Percentiles rank a stretch among this genome's conserved stretches.
Evolutionary conservation across 2,329 filamentous ascomycete genomes (phyloP).

Genomic region (Fusarium nematophilum): DNA sequence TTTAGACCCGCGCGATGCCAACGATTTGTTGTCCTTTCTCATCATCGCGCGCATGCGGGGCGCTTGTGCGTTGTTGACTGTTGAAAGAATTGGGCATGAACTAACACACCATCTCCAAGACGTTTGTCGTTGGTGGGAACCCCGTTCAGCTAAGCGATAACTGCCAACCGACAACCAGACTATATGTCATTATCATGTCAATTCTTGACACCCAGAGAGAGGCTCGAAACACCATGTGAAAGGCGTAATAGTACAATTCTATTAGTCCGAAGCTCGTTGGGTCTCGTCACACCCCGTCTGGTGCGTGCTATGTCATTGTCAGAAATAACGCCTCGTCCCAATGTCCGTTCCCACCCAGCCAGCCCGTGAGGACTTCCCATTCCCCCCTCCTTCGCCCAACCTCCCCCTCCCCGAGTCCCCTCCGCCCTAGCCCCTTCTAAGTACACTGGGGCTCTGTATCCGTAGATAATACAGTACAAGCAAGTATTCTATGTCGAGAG

Average conservation of each 20-base stretch:
- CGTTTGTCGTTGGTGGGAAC: constrained; percentile 2
- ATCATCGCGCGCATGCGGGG: constrained; percentile 13
- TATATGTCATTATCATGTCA: constrained; percentile 8
- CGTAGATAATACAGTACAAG: constrained; percentile 37
- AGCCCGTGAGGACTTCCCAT: constrained; percentile 40
- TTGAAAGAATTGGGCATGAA: constrained; percentile 37
- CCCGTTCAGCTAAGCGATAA: no score
- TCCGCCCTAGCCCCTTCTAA: constrained; percentile 27
- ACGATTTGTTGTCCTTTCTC: constrained; percentile 37
- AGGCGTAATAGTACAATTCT: constrained; percentile 23
- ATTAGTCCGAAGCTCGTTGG: constrained; percentile 25
- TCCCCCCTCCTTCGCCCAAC: constrained; percentile 24
- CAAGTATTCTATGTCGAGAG: constrained; percentile 37
- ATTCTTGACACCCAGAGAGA: not conserved
- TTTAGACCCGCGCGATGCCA: constrained; percentile 5
- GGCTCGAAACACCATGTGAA: not conserved
- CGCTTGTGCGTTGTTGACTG: not conserved
- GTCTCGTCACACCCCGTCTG: constrained; percentile 17
- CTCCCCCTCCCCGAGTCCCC: constrained; percentile 12
- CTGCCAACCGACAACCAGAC: constrained; percentile 3
- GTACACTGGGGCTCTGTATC: constrained; percentile 33
- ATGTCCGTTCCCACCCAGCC: constrained; percentile 29
- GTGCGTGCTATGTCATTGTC: constrained; percentile 27
- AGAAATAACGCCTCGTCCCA: constrained; percentile 37
- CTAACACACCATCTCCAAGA: constrained; percentile 29